Evolutionary conservation across 2,329 filamentous ascomycete species (phyloP).

Genomic region (Cordyceps fumosorosea): DNA sequence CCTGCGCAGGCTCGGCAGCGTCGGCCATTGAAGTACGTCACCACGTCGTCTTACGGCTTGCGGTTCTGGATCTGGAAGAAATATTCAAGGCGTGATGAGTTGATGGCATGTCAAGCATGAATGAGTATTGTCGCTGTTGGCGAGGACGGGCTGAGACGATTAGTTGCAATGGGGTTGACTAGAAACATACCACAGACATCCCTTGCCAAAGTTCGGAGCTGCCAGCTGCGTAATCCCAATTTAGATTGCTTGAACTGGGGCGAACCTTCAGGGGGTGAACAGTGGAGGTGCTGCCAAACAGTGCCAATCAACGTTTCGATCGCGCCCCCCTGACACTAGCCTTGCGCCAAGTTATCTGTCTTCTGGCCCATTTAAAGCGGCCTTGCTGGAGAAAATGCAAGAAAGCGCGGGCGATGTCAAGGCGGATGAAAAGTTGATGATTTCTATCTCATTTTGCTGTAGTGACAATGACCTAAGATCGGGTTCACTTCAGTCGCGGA

Average conservation of each 20-base stretch:
- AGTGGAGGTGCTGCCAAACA: constrained; percentile 11
- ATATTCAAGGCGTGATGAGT: background rate
- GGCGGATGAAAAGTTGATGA: background rate
- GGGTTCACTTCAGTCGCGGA: background rate
- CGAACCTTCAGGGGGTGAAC: constrained; percentile 10
- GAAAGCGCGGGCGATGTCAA: background rate
- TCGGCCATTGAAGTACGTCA: constrained; percentile 14
- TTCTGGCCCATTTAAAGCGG: background rate
- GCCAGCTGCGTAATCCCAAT: constrained; percentile 9
- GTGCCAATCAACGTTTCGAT: constrained; percentile 11
- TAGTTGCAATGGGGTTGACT: constrained; percentile 1
- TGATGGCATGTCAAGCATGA: constrained; percentile 3
- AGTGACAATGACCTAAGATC: background rate
- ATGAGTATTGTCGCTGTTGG: background rate
- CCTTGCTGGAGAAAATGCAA: background rate
- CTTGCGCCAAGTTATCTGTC: background rate
- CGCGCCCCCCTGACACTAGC: constrained; percentile 12
- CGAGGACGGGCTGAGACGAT: constrained; percentile 7
- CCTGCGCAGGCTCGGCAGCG: constrained; percentile 12
- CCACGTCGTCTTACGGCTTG: background rate
- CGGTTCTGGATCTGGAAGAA: background rate
- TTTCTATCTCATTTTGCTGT: background rate
- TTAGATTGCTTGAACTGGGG: constrained; percentile 11
- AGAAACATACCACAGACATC: constrained; percentile 4
- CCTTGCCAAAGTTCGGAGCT: constrained; percentile 4